Base-by-base conservation (phyloP, 2,329 filamentous ascomycete species). In the Macrophomina tecta region DNA sequence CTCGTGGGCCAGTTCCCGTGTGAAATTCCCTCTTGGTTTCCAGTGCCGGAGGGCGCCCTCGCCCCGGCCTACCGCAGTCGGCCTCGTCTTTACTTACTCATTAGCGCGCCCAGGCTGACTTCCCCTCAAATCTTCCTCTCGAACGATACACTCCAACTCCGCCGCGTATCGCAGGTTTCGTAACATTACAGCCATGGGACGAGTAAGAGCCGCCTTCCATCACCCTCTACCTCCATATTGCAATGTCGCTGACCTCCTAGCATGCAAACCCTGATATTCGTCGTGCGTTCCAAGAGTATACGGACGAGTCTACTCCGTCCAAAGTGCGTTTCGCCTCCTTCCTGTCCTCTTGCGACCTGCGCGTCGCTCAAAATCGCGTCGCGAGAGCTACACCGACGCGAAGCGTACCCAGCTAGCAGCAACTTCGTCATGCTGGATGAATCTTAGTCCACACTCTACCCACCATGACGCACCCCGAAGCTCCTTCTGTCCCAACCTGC, bases 261-360 rank as follows among this genome's bases (percentile, higher is more conserved):
- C 76, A 78, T 72, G 79, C 79, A 64, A 81, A 81, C 70, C 77
- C 78, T 42, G 79, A 81, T 70, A 80, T 81, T 63, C 71, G 78
- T 48, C 72, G 77, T 48, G 78, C 77, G 36, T 79, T 78, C 69
- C 72, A 69, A 18, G 79, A 81, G 69, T 81, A 79, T 67, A 77
- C 80, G 67, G 79, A 81, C 65, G 69, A 73, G 23, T 77, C 79
- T 66, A 80, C 77, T 48, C 78, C 79, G 14, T 77, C 78, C 38
- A 81, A 81, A 72, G 76, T 75, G 53, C 63, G 70, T 71, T 34
- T 23, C 55, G 8, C 16, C 67, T 48, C 38, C 36, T 58, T 40
- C 28, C 38, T 36, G n/a, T 32, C 36, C 53, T 51, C 32, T 62
- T 62, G 38, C 66, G 45, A 45, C 52, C 49, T 28, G 9, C 48